Evolutionary conservation across 306 rosid genomes (phyloP).

Genomic region (Urtica urens): DNA sequence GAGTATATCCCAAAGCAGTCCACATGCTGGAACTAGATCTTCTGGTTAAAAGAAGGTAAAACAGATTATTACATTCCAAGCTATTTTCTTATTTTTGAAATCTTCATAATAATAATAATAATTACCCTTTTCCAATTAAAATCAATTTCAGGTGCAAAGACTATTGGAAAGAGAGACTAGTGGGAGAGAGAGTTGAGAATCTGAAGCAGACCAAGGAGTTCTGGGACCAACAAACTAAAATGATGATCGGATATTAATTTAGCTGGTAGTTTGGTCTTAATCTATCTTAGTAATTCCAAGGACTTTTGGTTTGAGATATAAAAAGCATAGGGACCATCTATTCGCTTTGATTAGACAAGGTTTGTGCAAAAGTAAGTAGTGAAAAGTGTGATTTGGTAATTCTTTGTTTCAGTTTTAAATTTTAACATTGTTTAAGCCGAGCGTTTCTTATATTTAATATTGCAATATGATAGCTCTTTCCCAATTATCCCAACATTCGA

Average conservation of each 20-base stretch:
- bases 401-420: no score
- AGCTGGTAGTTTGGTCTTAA: no score
- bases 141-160: slow-evolving; percentile 43
- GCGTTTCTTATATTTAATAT: no score
- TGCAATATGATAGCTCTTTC: no score
- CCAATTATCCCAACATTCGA: no score
- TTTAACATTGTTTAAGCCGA: no score
- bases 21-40: slow-evolving; percentile 66
- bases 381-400: no score
- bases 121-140: neutral
- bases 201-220: slow-evolving; percentile 56
- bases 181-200: slow-evolving; percentile 30
- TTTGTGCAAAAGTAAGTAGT: no score
- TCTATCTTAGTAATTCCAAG: no score
- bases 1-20: slow-evolving; percentile 53
- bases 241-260: slow-evolving; percentile 34
- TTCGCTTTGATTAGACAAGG: no score
- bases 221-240: slow-evolving; percentile 58
- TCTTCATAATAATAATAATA: neutral
- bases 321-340: no score
- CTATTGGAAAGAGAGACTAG: slow-evolving; percentile 60
- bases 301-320: no score
- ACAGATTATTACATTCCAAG: slow-evolving; percentile 18
- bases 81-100: neutral
- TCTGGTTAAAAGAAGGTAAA: slow-evolving; percentile 65